Percentiles rank a stretch among this genome's conserved stretches.
These are phyloP conservation scores for Brassica carinata DNA, from an alignment of 345 rosid species.

Conservation along the genomic window DNA sequence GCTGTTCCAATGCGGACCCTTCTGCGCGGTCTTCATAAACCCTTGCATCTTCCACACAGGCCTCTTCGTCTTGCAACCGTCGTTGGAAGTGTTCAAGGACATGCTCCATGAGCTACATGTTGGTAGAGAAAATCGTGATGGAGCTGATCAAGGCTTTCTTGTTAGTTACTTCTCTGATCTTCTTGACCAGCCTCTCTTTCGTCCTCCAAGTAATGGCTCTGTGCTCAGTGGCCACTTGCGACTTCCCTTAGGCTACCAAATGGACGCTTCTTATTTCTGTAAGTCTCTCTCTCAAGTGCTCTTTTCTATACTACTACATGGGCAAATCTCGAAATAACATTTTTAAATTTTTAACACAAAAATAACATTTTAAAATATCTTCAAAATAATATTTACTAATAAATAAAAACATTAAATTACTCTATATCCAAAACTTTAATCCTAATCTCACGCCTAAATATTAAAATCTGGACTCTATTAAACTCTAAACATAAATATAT, in stretches of 20 bases:
- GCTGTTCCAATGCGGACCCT: conserved; percentile 90
- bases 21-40: conserved; percentile 95
- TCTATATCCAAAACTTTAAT: too few species aligned
- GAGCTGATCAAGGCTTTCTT: conserved; percentile 97
- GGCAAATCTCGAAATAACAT: too few species aligned
- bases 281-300: conserved; percentile 37
- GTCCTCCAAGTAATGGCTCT: conserved; percentile 69
- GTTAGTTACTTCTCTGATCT: conserved; percentile 82
- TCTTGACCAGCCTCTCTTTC: conserved; percentile 82
- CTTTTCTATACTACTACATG: neutral
- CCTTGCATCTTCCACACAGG: conserved; percentile 99
- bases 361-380: too few species aligned
- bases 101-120: conserved; percentile 75
- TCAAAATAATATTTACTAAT: too few species aligned
- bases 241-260: conserved; percentile 95
- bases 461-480: too few species aligned
- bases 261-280: conserved; percentile 98
- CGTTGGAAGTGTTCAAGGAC: conserved; percentile 68
- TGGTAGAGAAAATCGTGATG: conserved; percentile 77
- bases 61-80: conserved; percentile 89
- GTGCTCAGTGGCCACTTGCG: conserved; percentile 68
- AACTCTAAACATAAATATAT: too few species aligned
- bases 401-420: too few species aligned
- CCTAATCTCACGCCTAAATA: too few species aligned
- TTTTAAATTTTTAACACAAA: too few species aligned